Conservation (phyloP, 352 stramenopile genomes). For the Peronospora farinosa region DNA sequence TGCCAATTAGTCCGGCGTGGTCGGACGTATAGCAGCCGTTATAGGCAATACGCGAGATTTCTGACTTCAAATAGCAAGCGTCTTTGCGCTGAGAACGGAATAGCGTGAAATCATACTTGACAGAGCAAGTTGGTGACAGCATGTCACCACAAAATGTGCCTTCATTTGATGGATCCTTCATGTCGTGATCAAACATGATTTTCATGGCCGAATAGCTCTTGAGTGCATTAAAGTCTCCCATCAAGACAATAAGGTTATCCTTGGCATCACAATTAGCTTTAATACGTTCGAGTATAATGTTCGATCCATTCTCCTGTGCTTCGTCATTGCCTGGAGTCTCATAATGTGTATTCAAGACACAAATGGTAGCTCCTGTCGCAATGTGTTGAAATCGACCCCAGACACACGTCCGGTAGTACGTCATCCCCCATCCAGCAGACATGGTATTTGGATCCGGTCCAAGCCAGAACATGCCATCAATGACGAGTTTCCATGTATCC, state of each 20-base stretch:
- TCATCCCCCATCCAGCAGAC: slow-evolving; percentile 55
- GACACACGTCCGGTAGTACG: slow-evolving; percentile 64
- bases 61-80: slow-evolving; percentile 46
- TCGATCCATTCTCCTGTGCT: slow-evolving; percentile 56
- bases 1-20: slow-evolving; percentile 51
- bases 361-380: slow-evolving; percentile 51
- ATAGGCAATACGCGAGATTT: slow-evolving; percentile 59
- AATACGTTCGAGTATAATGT: slow-evolving; percentile 56
- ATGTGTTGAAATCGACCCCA: slow-evolving; percentile 72
- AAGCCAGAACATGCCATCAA: slow-evolving; percentile 66
- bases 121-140: slow-evolving; percentile 43
- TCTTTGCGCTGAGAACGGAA: slow-evolving; percentile 33
- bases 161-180: slow-evolving; percentile 45
- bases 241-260: slow-evolving; percentile 61
- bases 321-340: slow-evolving; percentile 72
- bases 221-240: slow-evolving; percentile 68
- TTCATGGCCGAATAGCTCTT: slow-evolving; percentile 60
- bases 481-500: slow-evolving; percentile 50
- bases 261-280: slow-evolving; percentile 40
- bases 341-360: slow-evolving; percentile 78
- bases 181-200: slow-evolving; percentile 41
- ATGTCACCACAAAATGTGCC: slow-evolving; percentile 68
- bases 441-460: slow-evolving; percentile 45
- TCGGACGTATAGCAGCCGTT: slow-evolving; percentile 70
- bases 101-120: slow-evolving; percentile 71